A percentile compares a stretch with the other conserved stretches of the same genome.
These are phyloP conservation scores for Porphyra umbilicalis DNA, from an alignment of 31 red algal species.

Conservation along the genomic window DNA sequence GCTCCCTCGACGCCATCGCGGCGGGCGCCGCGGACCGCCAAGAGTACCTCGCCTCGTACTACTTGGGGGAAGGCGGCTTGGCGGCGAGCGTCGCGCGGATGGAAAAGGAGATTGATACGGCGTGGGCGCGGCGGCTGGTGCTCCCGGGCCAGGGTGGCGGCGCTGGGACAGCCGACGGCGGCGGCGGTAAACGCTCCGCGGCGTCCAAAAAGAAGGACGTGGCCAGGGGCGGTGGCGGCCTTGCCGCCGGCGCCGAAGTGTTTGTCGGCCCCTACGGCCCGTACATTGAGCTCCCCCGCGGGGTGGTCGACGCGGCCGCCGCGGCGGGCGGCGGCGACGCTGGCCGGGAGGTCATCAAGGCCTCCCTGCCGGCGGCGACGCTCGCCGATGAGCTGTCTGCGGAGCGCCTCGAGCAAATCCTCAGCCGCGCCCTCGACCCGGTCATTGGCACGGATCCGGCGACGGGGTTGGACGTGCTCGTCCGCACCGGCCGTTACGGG, in stretches of 20 bases:
- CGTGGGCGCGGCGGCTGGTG: constrained; percentile 32
- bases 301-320: background rate
- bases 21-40: constrained; percentile 51
- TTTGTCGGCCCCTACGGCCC: constrained; percentile 85
- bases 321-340: background rate
- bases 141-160: constrained; percentile 43
- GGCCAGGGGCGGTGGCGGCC: constrained; percentile 3
- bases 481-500: constrained; percentile 64
- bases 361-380: constrained; percentile 51
- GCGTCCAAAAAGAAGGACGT: background rate
- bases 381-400: constrained; percentile 68
- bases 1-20: constrained; percentile 81
- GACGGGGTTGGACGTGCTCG: constrained; percentile 36
- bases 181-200: background rate
- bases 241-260: constrained; percentile 12
- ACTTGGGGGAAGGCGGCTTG: constrained; percentile 63
- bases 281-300: constrained; percentile 53
- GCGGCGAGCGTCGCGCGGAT: constrained; percentile 25
- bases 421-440: constrained; percentile 34
- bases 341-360: constrained; percentile 1
- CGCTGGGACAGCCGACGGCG: background rate
- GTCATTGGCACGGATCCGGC: constrained; percentile 66
- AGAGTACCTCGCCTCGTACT: constrained; percentile 68
- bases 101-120: constrained; percentile 52
- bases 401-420: constrained; percentile 26